phyloP scores from a whole-genome alignment of 2,329 filamentous ascomycete genomes.

The Malbranchea cinnamomea region DNA sequence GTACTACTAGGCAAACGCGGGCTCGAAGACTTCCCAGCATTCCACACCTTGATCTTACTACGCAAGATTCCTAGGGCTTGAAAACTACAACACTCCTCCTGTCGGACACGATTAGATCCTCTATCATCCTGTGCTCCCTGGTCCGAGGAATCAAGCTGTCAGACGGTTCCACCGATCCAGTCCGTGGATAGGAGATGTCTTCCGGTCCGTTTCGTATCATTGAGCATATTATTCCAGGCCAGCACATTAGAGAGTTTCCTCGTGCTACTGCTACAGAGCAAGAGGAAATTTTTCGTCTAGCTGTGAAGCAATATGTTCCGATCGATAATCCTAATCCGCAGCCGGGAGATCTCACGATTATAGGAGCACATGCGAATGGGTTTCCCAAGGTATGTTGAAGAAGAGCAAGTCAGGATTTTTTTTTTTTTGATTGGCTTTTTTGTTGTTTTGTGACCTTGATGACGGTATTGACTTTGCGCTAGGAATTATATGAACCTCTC shows the following conservation, averaged over 20 bases:
- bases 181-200: no score
- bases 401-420: slow-evolving; percentile 9
- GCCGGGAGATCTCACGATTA: slow-evolving; percentile 67
- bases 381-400: slow-evolving; percentile 94
- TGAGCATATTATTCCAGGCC: slow-evolving; percentile 57
- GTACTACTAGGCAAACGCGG: no score
- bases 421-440: slow-evolving; percentile 3
- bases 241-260: slow-evolving; percentile 72
- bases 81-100: no score
- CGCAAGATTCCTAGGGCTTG: no score
- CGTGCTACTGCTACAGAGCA: slow-evolving; percentile 56
- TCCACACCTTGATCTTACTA: no score
- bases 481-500: slow-evolving; percentile 85
- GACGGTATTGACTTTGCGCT: slow-evolving; percentile 7
- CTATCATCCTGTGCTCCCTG: no score
- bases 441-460: background rate
- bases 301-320: slow-evolving; percentile 80
- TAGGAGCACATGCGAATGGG: slow-evolving; percentile 79
- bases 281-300: slow-evolving; percentile 57
- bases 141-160: no score
- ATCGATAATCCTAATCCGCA: slow-evolving; percentile 51
- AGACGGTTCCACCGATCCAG: no score
- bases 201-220: slow-evolving; percentile 40
- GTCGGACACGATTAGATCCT: no score
- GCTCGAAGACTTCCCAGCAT: no score